Evolutionary conservation across 176 grass and related monocot genomes (phyloP).

Genomic region (Phoenix dactylifera): DNA sequence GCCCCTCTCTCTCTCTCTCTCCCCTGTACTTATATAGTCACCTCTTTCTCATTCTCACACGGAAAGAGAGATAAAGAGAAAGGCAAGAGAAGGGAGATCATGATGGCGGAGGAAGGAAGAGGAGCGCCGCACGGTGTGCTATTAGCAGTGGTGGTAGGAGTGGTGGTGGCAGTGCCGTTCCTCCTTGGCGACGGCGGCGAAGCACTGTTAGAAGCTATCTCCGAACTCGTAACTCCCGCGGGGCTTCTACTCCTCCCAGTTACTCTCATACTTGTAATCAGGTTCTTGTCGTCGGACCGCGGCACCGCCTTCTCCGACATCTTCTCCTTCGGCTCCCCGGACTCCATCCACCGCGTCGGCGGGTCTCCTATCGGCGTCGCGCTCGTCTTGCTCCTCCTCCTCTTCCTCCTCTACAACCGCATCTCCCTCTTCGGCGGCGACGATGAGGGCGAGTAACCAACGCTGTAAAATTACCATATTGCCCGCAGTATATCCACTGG

Average conservation of each 20-base stretch:
- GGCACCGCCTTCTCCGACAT: conserved; percentile 29
- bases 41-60: too few species aligned
- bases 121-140: conserved; percentile 40
- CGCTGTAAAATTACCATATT: too few species aligned
- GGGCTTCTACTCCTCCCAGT: conserved; percentile 59
- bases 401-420: conserved; percentile 47
- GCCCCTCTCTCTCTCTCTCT: too few species aligned
- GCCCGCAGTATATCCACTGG: too few species aligned
- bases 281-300: conserved; percentile 52
- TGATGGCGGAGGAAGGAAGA: not conserved
- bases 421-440: conserved; percentile 34
- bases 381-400: conserved; percentile 45
- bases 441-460: not conserved
- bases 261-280: conserved; percentile 56
- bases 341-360: conserved; percentile 50
- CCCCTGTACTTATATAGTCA: too few species aligned
- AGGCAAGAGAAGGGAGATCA: too few species aligned
- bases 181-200: conserved; percentile 43
- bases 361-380: conserved; percentile 57
- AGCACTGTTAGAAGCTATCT: conserved; percentile 21
- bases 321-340: conserved; percentile 29
- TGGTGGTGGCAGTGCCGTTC: conserved; percentile 42
- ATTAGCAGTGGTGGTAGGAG: conserved; percentile 42
- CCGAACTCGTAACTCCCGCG: conserved; percentile 42
- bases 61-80: too few species aligned